A percentile compares a stretch with the other conserved stretches of the same genome.
phyloP scores from a whole-genome alignment of 23 red algal species.

The Gracilariopsis chorda region DNA sequence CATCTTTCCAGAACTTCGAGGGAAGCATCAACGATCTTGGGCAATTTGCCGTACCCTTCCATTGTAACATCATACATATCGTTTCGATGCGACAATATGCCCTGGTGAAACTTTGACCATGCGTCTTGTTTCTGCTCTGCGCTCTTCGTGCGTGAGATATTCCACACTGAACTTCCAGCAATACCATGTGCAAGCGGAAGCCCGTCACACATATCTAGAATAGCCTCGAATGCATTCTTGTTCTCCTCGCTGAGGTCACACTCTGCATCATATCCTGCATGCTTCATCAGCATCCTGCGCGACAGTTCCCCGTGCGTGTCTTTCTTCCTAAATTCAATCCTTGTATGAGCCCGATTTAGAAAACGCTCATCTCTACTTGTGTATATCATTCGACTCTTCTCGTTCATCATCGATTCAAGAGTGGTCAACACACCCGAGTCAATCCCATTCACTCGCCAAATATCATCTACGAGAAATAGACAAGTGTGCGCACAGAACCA shows the following conservation, averaged over 20 bases:
- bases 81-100: too few relatives aligned
- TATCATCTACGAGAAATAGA: too few relatives aligned
- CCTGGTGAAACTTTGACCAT: neutral
- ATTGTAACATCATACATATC: too few relatives aligned
- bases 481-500: too few relatives aligned
- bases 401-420: neutral
- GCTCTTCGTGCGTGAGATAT: too few relatives aligned
- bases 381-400: neutral
- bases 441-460: constrained; percentile 1
- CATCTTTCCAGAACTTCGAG: too few relatives aligned
- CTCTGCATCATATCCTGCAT: neutral
- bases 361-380: neutral
- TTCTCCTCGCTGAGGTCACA: neutral
- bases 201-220: neutral
- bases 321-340: neutral
- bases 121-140: neutral
- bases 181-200: neutral
- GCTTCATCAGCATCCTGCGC: neutral
- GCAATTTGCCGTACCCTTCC: too few relatives aligned
- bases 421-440: neutral
- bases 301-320: neutral
- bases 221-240: neutral
- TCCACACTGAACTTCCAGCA: too few relatives aligned
- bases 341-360: neutral
- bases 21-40: too few relatives aligned